phyloP scores from a whole-genome alignment of 306 rosid species.

The Styphnolobium japonicum region DNA sequence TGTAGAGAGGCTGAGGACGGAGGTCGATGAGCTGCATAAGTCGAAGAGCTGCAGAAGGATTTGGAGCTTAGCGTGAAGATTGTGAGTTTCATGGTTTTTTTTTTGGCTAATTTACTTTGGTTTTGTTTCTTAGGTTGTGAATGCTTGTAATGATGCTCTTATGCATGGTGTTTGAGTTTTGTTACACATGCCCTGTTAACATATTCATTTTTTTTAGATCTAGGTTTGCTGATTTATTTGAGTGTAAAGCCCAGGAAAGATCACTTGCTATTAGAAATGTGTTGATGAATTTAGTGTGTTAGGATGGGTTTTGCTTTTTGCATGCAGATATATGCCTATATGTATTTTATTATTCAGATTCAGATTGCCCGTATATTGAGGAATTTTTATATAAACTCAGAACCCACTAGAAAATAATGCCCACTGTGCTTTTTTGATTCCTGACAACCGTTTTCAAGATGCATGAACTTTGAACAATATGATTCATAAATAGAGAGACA shows the following conservation, averaged over 20 bases:
- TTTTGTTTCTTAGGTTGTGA: conserved; percentile 1
- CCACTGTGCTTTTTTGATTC: background rate
- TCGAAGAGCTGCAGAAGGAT: conserved; percentile 88
- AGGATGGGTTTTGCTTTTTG: no score
- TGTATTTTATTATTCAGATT: no score
- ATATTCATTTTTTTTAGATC: background rate
- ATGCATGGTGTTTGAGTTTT: background rate
- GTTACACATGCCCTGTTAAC: background rate
- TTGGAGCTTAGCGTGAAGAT: conserved; percentile 76
- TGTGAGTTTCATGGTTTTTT: conserved; percentile 45
- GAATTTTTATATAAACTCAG: background rate
- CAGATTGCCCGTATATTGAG: background rate
- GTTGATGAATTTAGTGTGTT: background rate
- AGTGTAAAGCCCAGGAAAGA: background rate
- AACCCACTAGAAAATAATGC: background rate
- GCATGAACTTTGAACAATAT: conserved; percentile 3
- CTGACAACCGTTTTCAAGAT: background rate
- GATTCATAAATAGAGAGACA: background rate
- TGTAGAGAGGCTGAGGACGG: conserved; percentile 72
- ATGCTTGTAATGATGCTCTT: background rate
- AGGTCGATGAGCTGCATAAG: conserved; percentile 73
- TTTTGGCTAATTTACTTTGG: background rate
- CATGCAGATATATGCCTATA: background rate
- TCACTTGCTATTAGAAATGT: background rate
- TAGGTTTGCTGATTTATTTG: background rate